These are phyloP conservation scores for Xylaria sp. DNA, from an alignment of 2,329 filamentous ascomycete genomes.

Conservation along the genomic window DNA sequence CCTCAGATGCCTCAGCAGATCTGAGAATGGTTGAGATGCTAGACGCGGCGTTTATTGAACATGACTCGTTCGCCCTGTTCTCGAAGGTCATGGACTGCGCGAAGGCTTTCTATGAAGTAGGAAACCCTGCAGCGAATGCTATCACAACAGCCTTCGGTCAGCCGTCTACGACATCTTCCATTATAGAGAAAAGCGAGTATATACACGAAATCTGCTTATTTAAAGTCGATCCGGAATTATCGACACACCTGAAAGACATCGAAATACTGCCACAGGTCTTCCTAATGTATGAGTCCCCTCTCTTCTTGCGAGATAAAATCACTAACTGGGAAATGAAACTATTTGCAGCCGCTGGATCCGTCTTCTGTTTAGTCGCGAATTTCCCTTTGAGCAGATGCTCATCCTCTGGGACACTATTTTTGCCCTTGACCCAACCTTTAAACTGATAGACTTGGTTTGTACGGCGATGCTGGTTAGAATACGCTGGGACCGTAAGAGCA, in stretches of 20 bases:
- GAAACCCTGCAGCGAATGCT: constrained; percentile 40
- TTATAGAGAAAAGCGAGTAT: constrained; percentile 81
- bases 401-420: constrained; percentile 90
- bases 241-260: constrained; percentile 76
- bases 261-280: constrained; percentile 97
- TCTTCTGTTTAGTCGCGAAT: constrained; percentile 90
- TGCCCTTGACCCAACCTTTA: constrained; percentile 77
- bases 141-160: constrained; percentile 33
- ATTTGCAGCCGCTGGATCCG: constrained; percentile 80
- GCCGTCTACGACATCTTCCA: constrained; percentile 60
- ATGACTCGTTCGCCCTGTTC: constrained; percentile 88
- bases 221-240: constrained; percentile 80
- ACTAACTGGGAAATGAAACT: constrained; percentile 8
- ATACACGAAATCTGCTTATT: constrained; percentile 84
- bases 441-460: constrained; percentile 87
- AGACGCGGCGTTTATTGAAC: constrained; percentile 76
- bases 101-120: constrained; percentile 83
- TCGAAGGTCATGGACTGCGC: constrained; percentile 85
- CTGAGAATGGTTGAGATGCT: constrained; percentile 66
- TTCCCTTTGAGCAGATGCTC: constrained; percentile 82
- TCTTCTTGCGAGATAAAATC: neutral
- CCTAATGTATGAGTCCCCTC: constrained; percentile 66
- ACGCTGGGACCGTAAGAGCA: constrained; percentile 76
- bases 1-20: constrained; percentile 45
- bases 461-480: constrained; percentile 92